phyloP scores from a whole-genome alignment of 345 rosid genomes.

The Heritiera fomes region DNA sequence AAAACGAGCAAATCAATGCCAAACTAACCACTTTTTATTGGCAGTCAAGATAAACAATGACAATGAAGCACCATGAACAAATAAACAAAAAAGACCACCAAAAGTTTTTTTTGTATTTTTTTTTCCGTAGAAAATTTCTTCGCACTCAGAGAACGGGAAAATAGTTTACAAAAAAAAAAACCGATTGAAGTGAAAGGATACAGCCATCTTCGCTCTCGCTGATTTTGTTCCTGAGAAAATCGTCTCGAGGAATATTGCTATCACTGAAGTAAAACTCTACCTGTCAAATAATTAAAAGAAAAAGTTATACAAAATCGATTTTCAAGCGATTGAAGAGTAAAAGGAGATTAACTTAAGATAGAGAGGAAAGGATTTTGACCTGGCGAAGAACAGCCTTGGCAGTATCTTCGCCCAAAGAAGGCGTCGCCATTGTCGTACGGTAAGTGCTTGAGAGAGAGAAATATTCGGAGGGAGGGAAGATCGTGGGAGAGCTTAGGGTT shows the following conservation, averaged over 20 bases:
- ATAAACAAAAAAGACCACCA: not conserved
- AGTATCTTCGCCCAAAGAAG: constrained; percentile 59
- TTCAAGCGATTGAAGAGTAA: not conserved
- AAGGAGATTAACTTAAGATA: not conserved
- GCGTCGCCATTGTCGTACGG: constrained; percentile 41
- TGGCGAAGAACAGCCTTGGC: constrained; percentile 79
- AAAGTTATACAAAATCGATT: not conserved
- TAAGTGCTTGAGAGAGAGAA: constrained; percentile 19
- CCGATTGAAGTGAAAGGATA: constrained; percentile 40
- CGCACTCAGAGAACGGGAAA: not conserved
- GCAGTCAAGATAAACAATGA: constrained; percentile 41
- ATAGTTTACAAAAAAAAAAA: no score
- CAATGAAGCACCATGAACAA: not conserved
- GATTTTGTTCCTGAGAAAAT: constrained; percentile 63
- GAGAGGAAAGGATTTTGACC: constrained; percentile 34
- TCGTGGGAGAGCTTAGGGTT: not conserved
- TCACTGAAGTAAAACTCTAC: constrained; percentile 97
- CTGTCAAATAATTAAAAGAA: constrained; percentile 35
- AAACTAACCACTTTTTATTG: constrained; percentile 66
- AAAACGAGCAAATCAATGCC: constrained; percentile 88
- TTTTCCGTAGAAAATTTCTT: not conserved
- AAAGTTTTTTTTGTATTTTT: not conserved
- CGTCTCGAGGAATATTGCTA: constrained; percentile 86
- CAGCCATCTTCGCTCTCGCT: constrained; percentile 73
- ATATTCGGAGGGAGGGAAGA: not conserved